Conservation (phyloP, 179 eudicot genomes). For the Dionaea muscipula region DNA sequence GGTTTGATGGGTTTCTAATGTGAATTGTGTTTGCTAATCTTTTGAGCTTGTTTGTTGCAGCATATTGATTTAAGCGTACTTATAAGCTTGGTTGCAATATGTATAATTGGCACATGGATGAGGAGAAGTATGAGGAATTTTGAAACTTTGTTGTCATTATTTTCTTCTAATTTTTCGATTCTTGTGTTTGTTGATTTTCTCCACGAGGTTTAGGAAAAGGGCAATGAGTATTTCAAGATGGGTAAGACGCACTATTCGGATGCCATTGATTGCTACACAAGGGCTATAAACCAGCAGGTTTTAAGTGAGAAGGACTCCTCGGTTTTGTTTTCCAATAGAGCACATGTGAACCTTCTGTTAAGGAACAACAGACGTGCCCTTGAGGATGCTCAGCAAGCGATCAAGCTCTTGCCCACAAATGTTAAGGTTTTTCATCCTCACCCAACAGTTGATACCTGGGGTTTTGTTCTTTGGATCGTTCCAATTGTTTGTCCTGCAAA, state of each 20-base stretch:
- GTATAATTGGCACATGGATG: too few relatives aligned
- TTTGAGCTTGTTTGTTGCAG: too few relatives aligned
- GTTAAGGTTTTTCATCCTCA: conserved; percentile 85
- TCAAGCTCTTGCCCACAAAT: conserved; percentile 60
- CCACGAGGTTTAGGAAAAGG: conserved; percentile 47
- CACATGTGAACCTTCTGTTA: conserved; percentile 76
- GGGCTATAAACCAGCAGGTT: conserved; percentile 79
- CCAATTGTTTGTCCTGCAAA: too few relatives aligned
- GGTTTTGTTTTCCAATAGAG: conserved; percentile 62
- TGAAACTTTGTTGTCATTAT: too few relatives aligned
- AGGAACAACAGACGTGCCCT: conserved; percentile 85
- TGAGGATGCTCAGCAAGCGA: conserved; percentile 78
- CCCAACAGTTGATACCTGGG: too few relatives aligned
- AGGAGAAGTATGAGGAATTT: too few relatives aligned
- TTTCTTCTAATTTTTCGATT: background rate
- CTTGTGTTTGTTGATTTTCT: background rate
- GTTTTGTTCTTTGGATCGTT: background rate
- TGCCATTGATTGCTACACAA: conserved; percentile 82
- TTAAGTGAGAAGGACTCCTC: conserved; percentile 59
- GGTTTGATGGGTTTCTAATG: too few relatives aligned
- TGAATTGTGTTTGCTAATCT: too few relatives aligned
- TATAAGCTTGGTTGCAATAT: too few relatives aligned
- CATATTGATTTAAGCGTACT: too few relatives aligned
- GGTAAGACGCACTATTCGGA: conserved; percentile 78
- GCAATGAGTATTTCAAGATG: conserved; percentile 75